Base-by-base conservation (phyloP, 2,329 filamentous ascomycete genomes). In the Albifimbria verrucaria region DNA sequence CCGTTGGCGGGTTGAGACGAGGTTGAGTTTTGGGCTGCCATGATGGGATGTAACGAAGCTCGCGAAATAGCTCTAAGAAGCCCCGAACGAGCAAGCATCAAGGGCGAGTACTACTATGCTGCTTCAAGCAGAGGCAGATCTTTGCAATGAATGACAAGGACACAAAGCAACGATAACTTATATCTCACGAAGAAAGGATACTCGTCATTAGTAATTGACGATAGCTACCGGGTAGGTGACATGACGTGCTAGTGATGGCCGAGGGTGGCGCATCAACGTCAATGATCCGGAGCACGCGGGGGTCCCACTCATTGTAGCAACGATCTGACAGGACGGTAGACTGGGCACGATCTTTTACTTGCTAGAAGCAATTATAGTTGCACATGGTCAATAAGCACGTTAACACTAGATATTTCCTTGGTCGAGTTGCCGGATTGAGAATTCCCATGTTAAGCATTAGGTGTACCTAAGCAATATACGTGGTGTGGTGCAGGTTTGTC, bases 11-110 rank as follows among this genome's bases (percentile, higher is more conserved):
- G n/a, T 10, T 43, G 10, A 21, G 22, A 24, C 25, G 25, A 2
- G n/a, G 46, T 32, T 48, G 46, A 48, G 15, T 32, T 17, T 18
- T 24, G 46, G 7, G 32, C 25, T 2, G 72, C 66, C 72, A 71
- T 71, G 52, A 25, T 47, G 51, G 59, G 55, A 43, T 53, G 57
- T 49, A 59, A 57, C 22, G 2, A 20, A 28, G 48, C 57, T 61
- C 64, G 68, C 51, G 62, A 61, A 46, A 63, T 57, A 57, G 62
- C 65, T 65, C 67, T 64, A 50, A 58, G 62, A 12, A 67, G 50
- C 52, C 62, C 59, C 60, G 65, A 61, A 57, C 64, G 61, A 50
- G 60, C 62, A 52, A 73, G 68, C 72, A 75, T 69, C 57, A 64
- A 65, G 51, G 59, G 61, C 56, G 56, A 48, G n/a, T 41, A 15